Base-by-base conservation (phyloP, 805 yeast genomes). In the Monosporozyma yasuniensis region DNA sequence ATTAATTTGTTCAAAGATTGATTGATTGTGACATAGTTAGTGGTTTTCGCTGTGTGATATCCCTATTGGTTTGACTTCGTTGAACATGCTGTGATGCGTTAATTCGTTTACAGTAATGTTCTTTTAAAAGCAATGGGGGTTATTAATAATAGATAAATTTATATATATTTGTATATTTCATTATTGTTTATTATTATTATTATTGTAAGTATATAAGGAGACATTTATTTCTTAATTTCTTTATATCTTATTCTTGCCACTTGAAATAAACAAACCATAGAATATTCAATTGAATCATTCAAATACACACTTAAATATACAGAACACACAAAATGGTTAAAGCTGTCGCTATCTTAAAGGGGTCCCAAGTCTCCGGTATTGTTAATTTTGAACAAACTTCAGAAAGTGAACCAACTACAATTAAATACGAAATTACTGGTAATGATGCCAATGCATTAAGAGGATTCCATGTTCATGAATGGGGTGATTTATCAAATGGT, bases 401-500 rank as follows among this genome's bases (percentile, higher is more conserved):
- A 46, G 96, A 86, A 69, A 64, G 75, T 49, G 89, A 79, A 37
- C 95, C 95, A 70, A 87, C 96, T 65, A 84, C 87, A 44, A 78
- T 93, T 60, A 61, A 89, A 21, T 93, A 88, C 82, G 95, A 91
- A 64, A 86, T 93, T 67, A 64, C 80, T 51, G 99, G 99, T 69
- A 87, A 89, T 72, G 83, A 80, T 58, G 75, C 97, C 54, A 84
- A 87, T 64, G 91, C 96, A 47, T 74, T 78, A 68, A 83, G 96
- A 73, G 99, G 99, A 48, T 91, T 93, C 96, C 99, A 93, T 79
- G 75, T 93, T 67, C 99, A 93, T 74, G 84, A 87, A 68, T 93
- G 93, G 65, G 99, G 99, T 75, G 99, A 93, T 77, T 88, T 65
- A 54, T 61, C 99, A 73, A 93, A 93, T 71, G 99, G 99, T 59